Base-by-base conservation (phyloP, 352 stramenopile species). In the Phytopythium delawarense region DNA sequence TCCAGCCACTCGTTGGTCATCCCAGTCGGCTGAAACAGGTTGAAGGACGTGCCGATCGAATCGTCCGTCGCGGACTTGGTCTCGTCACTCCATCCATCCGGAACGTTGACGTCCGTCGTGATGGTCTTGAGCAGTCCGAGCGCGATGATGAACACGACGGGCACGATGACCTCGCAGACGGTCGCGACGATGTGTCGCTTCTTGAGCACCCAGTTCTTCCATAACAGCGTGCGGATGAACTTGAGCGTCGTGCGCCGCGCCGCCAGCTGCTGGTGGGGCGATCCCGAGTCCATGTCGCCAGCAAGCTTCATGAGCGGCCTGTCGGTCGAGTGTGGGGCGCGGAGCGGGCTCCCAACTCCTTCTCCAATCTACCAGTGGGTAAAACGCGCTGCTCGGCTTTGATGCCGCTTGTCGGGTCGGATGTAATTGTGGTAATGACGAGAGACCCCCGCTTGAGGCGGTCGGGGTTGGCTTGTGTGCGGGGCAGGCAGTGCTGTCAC, bases 161-260 rank as follows among this genome's bases (percentile, higher is more conserved):
- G 75, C 20, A 84, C 49, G 34, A 61, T 50, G 8, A 84, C 44
- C 34, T 84, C 72, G 49, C 79, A 53, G 21, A 72, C 53, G 28
- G 70, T 79, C 2, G 65, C 69, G 42, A 81, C 30, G 32, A 56
- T 56, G 42, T 81, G 72, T 25, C 72, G 67, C 40, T 65, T 66
- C 66, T 84, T 84, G 40, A 81, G 64, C 42, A 79, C 45, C 59
- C 59, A 75, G 64, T 84, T 79, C 63, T 84, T 84, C 70, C 70
- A 74, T 32, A 80, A 52, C 53, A 84, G 51, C 49, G 69, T 71
- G 40, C 59, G 53, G 39, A 53, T 52, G 55, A 61, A 61, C 39
- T 23, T 23, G 28, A 49, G 45, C 55, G 25, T 44, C 39, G 39
- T 18, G 25, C 55, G 55, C 4, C 55, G 55, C 55, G 12, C 55